These are phyloP conservation scores for Hysterium pulicare DNA, from an alignment of 2,329 filamentous ascomycete species.

Conservation along the genomic window DNA sequence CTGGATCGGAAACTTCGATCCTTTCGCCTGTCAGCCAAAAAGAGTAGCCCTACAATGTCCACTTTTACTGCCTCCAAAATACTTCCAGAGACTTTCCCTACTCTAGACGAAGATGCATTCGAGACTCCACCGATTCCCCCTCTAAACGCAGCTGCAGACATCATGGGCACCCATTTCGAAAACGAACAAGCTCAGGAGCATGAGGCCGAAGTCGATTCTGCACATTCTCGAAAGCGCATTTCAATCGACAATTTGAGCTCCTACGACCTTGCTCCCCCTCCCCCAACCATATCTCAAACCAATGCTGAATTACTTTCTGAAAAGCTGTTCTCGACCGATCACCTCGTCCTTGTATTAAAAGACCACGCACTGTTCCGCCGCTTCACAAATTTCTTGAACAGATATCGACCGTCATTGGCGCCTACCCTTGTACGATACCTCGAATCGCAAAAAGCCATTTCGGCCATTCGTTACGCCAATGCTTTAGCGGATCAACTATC, in stretches of 20 bases:
- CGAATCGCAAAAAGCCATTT: conserved; percentile 64
- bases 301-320: conserved; percentile 56
- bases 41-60: conserved; percentile 14
- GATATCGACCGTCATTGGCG: conserved; percentile 57
- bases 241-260: conserved; percentile 14
- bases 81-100: background rate
- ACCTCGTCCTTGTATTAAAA: conserved; percentile 60
- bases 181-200: background rate
- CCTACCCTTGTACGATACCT: conserved; percentile 66
- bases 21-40: conserved; percentile 3
- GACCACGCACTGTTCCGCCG: conserved; percentile 58
- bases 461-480: conserved; percentile 67
- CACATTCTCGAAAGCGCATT: conserved; percentile 6
- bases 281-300: conserved; percentile 15
- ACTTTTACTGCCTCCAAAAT: conserved; percentile 10
- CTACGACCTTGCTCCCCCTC: conserved; percentile 23
- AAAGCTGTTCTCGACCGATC: conserved; percentile 61
- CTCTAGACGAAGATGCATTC: background rate
- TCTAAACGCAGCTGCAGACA: background rate
- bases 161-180: background rate
- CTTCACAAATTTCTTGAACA: conserved; percentile 63
- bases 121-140: background rate
- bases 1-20: background rate
- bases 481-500: conserved; percentile 59
- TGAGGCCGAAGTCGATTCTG: background rate